phyloP scores from a whole-genome alignment of 495 filamentous ascomycete genomes.

The Opeltia flavorubescens region DNA sequence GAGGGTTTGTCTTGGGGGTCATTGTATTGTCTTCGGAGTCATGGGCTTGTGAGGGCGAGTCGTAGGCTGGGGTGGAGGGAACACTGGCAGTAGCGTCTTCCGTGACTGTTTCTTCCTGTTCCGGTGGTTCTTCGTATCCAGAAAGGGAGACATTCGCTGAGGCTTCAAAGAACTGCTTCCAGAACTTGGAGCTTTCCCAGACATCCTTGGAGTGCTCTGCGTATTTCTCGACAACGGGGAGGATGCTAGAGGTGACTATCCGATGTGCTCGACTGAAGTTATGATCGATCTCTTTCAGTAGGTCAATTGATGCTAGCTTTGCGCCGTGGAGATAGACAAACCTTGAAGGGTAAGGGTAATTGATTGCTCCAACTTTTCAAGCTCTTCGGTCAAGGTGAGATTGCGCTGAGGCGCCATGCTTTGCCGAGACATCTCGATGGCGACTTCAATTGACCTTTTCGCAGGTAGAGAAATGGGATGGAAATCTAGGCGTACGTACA shows the following conservation, averaged over 20 bases:
- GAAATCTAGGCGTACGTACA: no score
- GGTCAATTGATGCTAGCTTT: conserved; percentile 4
- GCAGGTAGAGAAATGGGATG: no score
- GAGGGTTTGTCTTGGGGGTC: conserved; percentile 25
- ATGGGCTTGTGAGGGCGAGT: conserved; percentile 29
- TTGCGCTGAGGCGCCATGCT: conserved; percentile 43
- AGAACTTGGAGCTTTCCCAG: conserved; percentile 98
- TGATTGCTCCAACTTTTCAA: conserved; percentile 91
- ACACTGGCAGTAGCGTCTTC: conserved; percentile 38
- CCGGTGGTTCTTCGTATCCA: conserved; percentile 68
- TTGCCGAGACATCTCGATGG: conserved; percentile 32
- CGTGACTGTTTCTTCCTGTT: conserved; percentile 34
- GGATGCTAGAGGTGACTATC: conserved; percentile 85
- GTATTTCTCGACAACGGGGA: conserved; percentile 93
- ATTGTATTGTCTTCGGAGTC: conserved; percentile 40
- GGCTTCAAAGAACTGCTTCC: conserved; percentile 99
- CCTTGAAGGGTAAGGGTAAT: conserved; percentile 95
- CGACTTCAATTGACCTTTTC: no score
- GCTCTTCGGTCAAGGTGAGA: conserved; percentile 78
- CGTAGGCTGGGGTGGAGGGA: conserved; percentile 25
- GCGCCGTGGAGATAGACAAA: conserved; percentile 18
- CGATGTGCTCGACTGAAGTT: conserved; percentile 96
- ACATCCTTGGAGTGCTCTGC: conserved; percentile 84
- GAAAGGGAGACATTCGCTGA: conserved; percentile 95
- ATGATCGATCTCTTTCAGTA: conserved; percentile 76